Base-by-base conservation (phyloP, 306 rosid species). In the Canavalia ensiformis region DNA sequence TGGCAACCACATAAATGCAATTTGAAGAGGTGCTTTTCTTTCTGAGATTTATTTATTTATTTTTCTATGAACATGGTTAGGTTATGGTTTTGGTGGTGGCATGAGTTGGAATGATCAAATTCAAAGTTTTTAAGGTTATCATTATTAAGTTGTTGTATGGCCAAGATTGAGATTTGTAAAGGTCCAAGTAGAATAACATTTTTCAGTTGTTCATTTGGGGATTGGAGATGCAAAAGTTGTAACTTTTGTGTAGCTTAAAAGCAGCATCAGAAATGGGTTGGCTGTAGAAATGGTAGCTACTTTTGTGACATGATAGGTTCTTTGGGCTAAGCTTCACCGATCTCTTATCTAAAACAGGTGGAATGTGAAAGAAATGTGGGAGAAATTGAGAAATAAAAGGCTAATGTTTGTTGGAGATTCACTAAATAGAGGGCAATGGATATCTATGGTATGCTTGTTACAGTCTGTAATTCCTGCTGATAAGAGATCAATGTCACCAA, bases 391-490 rank as follows among this genome's bases (percentile, higher is more conserved):
- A 86, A 82, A 78, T 60, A 95, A 93, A 87, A 88, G 99, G 84
- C 83, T 95, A 77, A 95, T 95, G 99, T 95, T 95, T 88, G 99
- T 93, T 5, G 99, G 99, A 75, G 99, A 95, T 89, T 95, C 98
- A 31, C 87, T 95, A 60, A 95, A 95, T 67, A 84, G 99, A 88
- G 99, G 99, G 49, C 98, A 95, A 64, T 95, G 99, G 99, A 93
- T 95, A 85, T 90, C 99, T 55, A 87, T 95, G 96, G 91, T 95
- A 41, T 95, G 99, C 71, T 82, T 95, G 90, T 88, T 95, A 66
- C 99, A 95, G 77, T 92, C 96, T 28, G 97, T 86, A 72, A 91
- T 95, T 86, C 94, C 99, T 2, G 85, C 90, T 35, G 85, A 95
- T 75, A 92, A 87, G 87, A 92, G 91, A 87, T 89, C 98, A 64